Evolutionary conservation across 257 asterid genomes (phyloP).

Genomic region (Pogostemon cablin): DNA sequence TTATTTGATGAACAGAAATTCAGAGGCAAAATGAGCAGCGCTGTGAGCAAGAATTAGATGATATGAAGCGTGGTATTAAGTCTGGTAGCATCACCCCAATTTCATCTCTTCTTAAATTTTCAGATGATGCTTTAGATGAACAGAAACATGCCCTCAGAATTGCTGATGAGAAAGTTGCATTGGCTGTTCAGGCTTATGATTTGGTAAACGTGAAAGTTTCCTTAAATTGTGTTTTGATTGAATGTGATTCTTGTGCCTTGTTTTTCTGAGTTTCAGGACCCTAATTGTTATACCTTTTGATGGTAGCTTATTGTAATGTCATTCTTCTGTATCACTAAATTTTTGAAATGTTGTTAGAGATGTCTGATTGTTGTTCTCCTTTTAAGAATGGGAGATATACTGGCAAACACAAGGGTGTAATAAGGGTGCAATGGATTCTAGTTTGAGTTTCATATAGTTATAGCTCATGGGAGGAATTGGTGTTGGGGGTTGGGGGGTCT

Average conservation of each 20-base stretch:
- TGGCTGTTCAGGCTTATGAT: slow-evolving; percentile 92
- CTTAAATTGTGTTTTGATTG: slow-evolving; percentile 13
- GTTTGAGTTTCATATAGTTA: not conserved
- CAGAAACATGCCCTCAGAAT: slow-evolving; percentile 96
- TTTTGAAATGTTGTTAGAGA: slow-evolving; percentile 8
- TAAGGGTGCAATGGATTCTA: not conserved
- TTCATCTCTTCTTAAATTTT: slow-evolving; percentile 76
- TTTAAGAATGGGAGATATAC: slow-evolving; percentile 4
- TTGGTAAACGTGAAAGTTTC: slow-evolving; percentile 52
- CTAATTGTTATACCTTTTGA: not conserved
- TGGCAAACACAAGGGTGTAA: not conserved
- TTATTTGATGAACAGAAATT: slow-evolving; percentile 54
- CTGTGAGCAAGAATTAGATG: slow-evolving; percentile 87
- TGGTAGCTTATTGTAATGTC: slow-evolving; percentile 10
- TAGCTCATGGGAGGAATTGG: not conserved
- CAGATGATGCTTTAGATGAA: slow-evolving; percentile 91
- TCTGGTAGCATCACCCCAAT: slow-evolving; percentile 74
- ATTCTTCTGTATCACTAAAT: slow-evolving; percentile 1
- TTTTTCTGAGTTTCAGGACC: slow-evolving; percentile 17
- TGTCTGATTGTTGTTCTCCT: not conserved
- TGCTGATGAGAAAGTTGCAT: slow-evolving; percentile 94
- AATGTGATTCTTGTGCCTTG: not conserved
- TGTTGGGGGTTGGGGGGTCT: not conserved
- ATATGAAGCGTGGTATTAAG: slow-evolving; percentile 75
- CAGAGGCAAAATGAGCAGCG: slow-evolving; percentile 88